Conservation (phyloP, 495 filamentous ascomycete species). For the Penicillium egyptiacum region DNA sequence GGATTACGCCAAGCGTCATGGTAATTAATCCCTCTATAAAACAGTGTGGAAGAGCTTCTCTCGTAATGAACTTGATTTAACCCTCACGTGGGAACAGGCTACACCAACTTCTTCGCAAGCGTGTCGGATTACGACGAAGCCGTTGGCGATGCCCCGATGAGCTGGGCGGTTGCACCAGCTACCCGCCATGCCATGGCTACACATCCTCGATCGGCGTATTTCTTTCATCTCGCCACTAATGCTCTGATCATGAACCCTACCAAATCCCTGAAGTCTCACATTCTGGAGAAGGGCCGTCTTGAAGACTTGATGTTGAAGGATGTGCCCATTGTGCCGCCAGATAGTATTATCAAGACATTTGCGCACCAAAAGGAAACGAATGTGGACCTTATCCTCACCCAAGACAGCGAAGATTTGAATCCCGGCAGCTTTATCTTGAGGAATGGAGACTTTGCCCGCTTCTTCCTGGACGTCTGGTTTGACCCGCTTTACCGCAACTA, state of each 20-base stretch:
- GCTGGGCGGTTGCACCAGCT: conserved; percentile 83
- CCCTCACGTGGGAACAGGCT: conserved; percentile 55
- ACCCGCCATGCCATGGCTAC: conserved; percentile 84
- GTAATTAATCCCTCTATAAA: conserved; percentile 49
- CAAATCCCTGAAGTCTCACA: conserved; percentile 64
- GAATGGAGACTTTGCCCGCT: conserved; percentile 86
- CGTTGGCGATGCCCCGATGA: conserved; percentile 61
- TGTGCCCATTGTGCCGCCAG: conserved; percentile 84
- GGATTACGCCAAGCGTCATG: conserved; percentile 85
- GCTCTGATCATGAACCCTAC: conserved; percentile 88
- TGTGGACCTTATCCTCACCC: conserved; percentile 80
- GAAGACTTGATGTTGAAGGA: conserved; percentile 83
- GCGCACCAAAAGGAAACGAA: conserved; percentile 70
- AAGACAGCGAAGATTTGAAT: conserved; percentile 79
- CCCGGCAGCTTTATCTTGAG: conserved; percentile 75
- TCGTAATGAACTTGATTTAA: neutral
- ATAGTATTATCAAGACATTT: conserved; percentile 96
- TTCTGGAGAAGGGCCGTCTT: conserved; percentile 65
- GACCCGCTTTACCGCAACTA: conserved; percentile 90
- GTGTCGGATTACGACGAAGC: conserved; percentile 64
- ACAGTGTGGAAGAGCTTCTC: neutral
- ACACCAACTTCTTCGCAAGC: conserved; percentile 79
- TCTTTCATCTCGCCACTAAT: conserved; percentile 83
- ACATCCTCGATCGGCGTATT: conserved; percentile 68
- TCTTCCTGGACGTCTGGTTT: conserved; percentile 94